Evolutionary conservation across 2,329 filamentous ascomycete genomes (phyloP), one percentile per base, ranked within the genome.

Genomic region (Epichloe aotearoae): DNA sequence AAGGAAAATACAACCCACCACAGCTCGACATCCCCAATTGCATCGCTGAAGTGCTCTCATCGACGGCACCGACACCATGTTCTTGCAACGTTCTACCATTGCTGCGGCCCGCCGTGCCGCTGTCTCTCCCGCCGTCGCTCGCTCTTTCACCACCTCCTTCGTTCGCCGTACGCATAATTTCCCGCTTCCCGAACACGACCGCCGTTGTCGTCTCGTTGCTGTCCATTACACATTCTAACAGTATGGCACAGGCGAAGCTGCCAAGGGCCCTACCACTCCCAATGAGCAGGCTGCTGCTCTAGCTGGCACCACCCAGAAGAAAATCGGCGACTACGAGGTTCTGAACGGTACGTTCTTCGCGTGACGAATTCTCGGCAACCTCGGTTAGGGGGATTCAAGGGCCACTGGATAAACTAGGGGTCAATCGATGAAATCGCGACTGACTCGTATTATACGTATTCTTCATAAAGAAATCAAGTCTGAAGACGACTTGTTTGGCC

Each of bases 401-500:
- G 15, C 44, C 30, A 39, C 44, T 37, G 49, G 15, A n/a, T 19
- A 36, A 39, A 15, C 14, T 23, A 39, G 39, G 34, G n/a, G 50
- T 45, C 23, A 44, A 40, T 48, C 44, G 40, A 23, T 12, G 38
- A 33, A 19, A 3, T 30, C 14, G 47, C 37, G 52, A 53, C 59
- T 62, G 55, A 59, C 54, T 26, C 23, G 23, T 8, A 26, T 26
- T 3, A 26, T 50, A 54, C 40, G 40, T 37, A 53, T 38, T 51
- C 20, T 43, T 42, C 47, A 15, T 54, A 59, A 69, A 98, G 93
- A 97, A 63, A 80, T 98, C 74, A 84, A 84, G 74, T 72, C 67
- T 58, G 79, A 85, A 59, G 77, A 81, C n/a, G 93, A 98, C 70
- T 86, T 98, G 53, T 60, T 94, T 58, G 80, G 85, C 57, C 86